A percentile compares a stretch with the other conserved stretches of the same genome.
Conservation (phyloP, 768 basidiomycete genomes). For the Trichaptum fuscoviolaceum region DNA sequence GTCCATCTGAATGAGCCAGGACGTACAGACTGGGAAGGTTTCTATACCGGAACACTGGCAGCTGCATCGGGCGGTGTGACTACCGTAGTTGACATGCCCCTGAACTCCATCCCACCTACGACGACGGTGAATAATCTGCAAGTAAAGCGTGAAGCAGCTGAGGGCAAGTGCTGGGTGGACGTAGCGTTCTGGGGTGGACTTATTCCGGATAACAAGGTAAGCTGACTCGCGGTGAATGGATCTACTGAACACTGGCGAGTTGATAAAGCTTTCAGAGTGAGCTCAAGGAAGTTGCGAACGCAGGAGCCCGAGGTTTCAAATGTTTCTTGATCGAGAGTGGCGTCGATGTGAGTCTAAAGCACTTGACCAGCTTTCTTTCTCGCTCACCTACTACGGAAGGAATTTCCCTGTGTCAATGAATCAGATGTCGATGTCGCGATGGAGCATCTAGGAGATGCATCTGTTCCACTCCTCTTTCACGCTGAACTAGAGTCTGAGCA, state of each 20-base stretch:
- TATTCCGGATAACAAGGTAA: slow-evolving; percentile 84
- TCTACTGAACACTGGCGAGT: neutral
- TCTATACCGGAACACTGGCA: slow-evolving; percentile 85
- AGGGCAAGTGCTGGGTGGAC: slow-evolving; percentile 70
- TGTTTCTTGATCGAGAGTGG: slow-evolving; percentile 96
- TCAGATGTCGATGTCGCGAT: slow-evolving; percentile 65
- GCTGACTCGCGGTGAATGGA: slow-evolving; percentile 7
- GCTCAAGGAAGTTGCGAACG: slow-evolving; percentile 66
- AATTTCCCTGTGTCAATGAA: slow-evolving; percentile 86
- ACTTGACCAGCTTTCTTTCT: slow-evolving; percentile 6
- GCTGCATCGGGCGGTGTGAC: slow-evolving; percentile 94
- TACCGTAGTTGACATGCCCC: slow-evolving; percentile 94
- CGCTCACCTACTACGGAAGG: slow-evolving; percentile 39
- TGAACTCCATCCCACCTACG: slow-evolving; percentile 96
- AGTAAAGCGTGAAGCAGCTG: slow-evolving; percentile 65
- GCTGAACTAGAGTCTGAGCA: slow-evolving; percentile 68
- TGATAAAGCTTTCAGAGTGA: slow-evolving; percentile 42
- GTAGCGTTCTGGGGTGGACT: slow-evolving; percentile 95
- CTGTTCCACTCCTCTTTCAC: slow-evolving; percentile 77
- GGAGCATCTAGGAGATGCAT: slow-evolving; percentile 62
- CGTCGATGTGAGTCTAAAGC: slow-evolving; percentile 61
- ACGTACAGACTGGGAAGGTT: slow-evolving; percentile 92
- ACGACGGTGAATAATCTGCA: slow-evolving; percentile 76
- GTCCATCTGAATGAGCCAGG: slow-evolving; percentile 95
- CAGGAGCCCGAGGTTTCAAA: slow-evolving; percentile 93